These are phyloP conservation scores for Solanum habrochaites DNA, from an alignment of 257 asterid species.

Conservation along the genomic window DNA sequence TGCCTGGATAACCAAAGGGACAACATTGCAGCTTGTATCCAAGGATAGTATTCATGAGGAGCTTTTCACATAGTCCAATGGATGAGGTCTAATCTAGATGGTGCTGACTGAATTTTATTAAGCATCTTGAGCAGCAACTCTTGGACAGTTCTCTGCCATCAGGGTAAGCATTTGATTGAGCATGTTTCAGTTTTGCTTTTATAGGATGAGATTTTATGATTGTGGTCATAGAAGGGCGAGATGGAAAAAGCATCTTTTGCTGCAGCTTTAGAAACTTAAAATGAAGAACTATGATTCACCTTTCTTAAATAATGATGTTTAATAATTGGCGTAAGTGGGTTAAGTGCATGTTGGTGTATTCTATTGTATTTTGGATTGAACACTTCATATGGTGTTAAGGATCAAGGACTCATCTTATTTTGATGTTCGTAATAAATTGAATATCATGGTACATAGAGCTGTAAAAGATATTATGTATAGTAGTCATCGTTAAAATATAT, in stretches of 20 bases:
- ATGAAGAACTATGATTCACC: not conserved
- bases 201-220: not conserved
- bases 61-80: conserved; percentile 22
- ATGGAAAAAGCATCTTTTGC: not conserved
- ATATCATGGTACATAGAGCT: not conserved
- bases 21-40: conserved; percentile 55
- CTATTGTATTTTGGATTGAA: not conserved
- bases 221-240: not conserved
- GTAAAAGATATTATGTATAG: not conserved
- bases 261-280: not conserved
- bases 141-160: not conserved
- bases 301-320: not conserved
- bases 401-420: not conserved
- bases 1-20: conserved; percentile 65
- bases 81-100: not conserved
- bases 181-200: not conserved
- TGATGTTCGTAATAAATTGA: not conserved
- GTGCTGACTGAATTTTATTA: not conserved
- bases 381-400: not conserved
- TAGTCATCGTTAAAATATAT: not conserved
- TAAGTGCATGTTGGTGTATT: not conserved
- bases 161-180: not conserved
- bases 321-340: not conserved
- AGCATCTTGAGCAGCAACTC: not conserved
- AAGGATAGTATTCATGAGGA: conserved; percentile 32